A percentile compares a stretch with the other conserved stretches of the same genome.
phyloP scores from a whole-genome alignment of 2,329 filamentous ascomycete genomes.

The Colletotrichum phormii region DNA sequence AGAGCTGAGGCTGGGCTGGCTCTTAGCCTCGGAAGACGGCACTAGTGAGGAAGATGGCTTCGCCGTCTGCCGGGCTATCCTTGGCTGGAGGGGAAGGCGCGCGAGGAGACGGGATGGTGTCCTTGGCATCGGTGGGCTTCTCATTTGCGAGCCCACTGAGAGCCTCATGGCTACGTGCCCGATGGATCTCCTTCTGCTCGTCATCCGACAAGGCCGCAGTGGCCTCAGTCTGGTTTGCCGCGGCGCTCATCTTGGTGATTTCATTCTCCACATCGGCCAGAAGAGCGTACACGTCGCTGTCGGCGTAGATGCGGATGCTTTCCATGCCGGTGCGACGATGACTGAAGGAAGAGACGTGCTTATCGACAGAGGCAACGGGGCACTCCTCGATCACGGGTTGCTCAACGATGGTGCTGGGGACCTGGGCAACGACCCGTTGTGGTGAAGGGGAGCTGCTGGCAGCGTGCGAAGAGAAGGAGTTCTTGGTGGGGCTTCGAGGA shows the following conservation, averaged over 20 bases:
- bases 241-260: constrained; percentile 58
- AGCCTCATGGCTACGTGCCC: constrained; percentile 63
- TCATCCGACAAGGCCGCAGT: constrained; percentile 46
- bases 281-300: constrained; percentile 74
- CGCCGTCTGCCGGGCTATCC: constrained; percentile 23
- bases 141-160: constrained; percentile 50
- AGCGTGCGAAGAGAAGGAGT: constrained; percentile 47
- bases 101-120: constrained; percentile 44
- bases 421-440: constrained; percentile 63
- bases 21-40: constrained; percentile 38
- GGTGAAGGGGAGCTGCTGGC: constrained; percentile 59
- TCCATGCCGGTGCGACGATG: constrained; percentile 61
- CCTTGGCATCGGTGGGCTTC: constrained; percentile 40
- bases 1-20: constrained; percentile 7
- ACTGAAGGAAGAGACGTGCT: constrained; percentile 42
- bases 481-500: constrained; percentile 68
- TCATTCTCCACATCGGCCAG: constrained; percentile 75
- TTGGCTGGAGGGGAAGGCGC: constrained; percentile 39
- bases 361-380: constrained; percentile 40
- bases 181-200: constrained; percentile 56
- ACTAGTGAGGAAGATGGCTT: constrained; percentile 37
- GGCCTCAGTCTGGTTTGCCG: constrained; percentile 47
- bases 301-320: constrained; percentile 76
- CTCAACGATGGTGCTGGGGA: constrained; percentile 68
- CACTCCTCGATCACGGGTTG: constrained; percentile 61